These are phyloP conservation scores for Phragmites australis DNA, from an alignment of 176 grass and related monocot genomes.

Conservation along the genomic window DNA sequence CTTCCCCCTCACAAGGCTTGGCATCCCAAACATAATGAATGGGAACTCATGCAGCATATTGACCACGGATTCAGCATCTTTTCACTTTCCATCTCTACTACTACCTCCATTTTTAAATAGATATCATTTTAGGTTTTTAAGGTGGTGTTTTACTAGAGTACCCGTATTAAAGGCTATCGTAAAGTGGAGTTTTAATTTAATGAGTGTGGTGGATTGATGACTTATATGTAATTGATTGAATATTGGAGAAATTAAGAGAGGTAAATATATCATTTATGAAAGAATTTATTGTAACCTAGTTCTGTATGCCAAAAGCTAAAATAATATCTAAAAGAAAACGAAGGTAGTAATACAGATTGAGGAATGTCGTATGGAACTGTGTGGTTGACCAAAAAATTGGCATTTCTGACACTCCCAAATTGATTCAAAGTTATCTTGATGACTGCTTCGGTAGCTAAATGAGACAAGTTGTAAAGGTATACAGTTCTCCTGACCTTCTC, in stretches of 20 bases:
- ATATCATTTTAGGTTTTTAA: too few relatives aligned
- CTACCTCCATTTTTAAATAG: too few relatives aligned
- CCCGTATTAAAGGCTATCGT: too few relatives aligned
- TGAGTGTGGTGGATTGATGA: too few relatives aligned
- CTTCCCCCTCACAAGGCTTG: conserved; percentile 61
- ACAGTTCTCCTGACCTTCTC: conserved; percentile 72
- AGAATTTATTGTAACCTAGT: too few relatives aligned
- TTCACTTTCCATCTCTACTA: conserved; percentile 65
- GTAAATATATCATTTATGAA: too few relatives aligned
- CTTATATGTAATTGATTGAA: too few relatives aligned
- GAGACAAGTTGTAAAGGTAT: conserved; percentile 66
- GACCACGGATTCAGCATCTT: conserved; percentile 53
- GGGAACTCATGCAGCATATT: conserved; percentile 56
- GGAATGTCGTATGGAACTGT: conserved; percentile 65
- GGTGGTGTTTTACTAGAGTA: too few relatives aligned
- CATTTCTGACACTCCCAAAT: conserved; percentile 47
- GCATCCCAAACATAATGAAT: conserved; percentile 84
- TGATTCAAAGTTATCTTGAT: conserved; percentile 58
- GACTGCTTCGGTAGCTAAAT: conserved; percentile 39
- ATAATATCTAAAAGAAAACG: too few relatives aligned
- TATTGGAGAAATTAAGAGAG: too few relatives aligned
- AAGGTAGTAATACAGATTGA: conserved; percentile 63
- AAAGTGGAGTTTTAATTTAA: too few relatives aligned
- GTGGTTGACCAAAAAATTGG: conserved; percentile 58
- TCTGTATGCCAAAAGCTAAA: too few relatives aligned